Base-by-base conservation (phyloP, 352 stramenopile species). In the Phytophthora palmivora region DNA sequence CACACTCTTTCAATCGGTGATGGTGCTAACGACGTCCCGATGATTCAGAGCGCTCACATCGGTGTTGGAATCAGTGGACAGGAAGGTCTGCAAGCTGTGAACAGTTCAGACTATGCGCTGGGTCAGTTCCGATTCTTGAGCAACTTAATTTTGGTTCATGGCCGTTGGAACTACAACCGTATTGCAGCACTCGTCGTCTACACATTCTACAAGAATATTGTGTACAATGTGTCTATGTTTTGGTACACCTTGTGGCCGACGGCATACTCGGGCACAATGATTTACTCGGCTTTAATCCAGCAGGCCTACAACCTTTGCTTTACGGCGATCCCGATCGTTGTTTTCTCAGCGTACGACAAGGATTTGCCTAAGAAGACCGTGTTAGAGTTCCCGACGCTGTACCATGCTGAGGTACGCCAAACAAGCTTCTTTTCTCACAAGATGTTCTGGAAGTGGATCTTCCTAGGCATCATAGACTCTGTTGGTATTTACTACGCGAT, bases 61-160 rank as follows among this genome's bases (percentile, higher is more conserved):
- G 91, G 91, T 14, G 77, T 97, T 19, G 89, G 91, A 24, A 97
- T 99, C 61, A 99, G 94, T 42, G 98, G 98, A 9, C 91, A 99
- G 67, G 98, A 99, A 70, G 98, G 98, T 15, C 93, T 98, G 58
- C 97, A 99, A 71, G 98, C 88, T 8, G 88, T 95, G 6, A 96
- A 96, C 64, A 92, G 78, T 52, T 92, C 80, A 0, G 88, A 96
- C 51, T 96, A 94, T 49, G 82, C 88, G 8, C 37, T 96, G 14
- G 87, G 74, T 2, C 88, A 96, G 48, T 96, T 96, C 62, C 77
- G 82, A 0, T 95, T 92, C 65, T 49, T 96, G 15, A 78, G 72
- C 28, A 76, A 76, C 18, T 72, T 96, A 37, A 76, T 96, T 36
- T 54, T 96, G 30, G 74, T 88, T 7, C 88, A 96, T 37, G 88